Evolutionary conservation across 306 rosid genomes (phyloP).

Genomic region (Quercus engelmannii): DNA sequence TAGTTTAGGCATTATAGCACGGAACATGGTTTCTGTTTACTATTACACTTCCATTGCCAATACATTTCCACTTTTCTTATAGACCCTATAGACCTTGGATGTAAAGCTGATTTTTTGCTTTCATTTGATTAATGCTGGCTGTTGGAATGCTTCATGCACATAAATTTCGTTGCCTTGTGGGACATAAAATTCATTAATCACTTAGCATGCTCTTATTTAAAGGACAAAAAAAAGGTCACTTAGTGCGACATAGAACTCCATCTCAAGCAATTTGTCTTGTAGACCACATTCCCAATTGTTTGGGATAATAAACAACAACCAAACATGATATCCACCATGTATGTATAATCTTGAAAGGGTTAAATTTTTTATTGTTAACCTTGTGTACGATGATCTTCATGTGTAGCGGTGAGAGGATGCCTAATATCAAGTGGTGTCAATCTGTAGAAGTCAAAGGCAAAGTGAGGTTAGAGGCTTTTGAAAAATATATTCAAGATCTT

Average conservation of each 20-base stretch:
- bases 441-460: constrained; percentile 31
- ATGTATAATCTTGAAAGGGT: neutral
- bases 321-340: neutral
- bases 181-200: neutral
- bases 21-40: neutral
- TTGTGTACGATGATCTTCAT: neutral
- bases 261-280: neutral
- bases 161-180: neutral
- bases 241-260: neutral
- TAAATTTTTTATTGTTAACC: neutral
- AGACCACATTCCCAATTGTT: neutral
- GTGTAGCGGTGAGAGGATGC: constrained; percentile 30
- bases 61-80: no score
- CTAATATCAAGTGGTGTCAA: constrained; percentile 20
- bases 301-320: neutral
- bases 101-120: neutral
- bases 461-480: constrained; percentile 25
- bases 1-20: neutral
- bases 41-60: neutral
- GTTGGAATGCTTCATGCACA: neutral
- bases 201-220: neutral
- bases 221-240: neutral
- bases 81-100: neutral
- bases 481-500: constrained; percentile 27
- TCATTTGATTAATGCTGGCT: neutral